Base-by-base conservation (phyloP, 2,329 filamentous ascomycete genomes). In the Dactylonectria macrodidyma region DNA sequence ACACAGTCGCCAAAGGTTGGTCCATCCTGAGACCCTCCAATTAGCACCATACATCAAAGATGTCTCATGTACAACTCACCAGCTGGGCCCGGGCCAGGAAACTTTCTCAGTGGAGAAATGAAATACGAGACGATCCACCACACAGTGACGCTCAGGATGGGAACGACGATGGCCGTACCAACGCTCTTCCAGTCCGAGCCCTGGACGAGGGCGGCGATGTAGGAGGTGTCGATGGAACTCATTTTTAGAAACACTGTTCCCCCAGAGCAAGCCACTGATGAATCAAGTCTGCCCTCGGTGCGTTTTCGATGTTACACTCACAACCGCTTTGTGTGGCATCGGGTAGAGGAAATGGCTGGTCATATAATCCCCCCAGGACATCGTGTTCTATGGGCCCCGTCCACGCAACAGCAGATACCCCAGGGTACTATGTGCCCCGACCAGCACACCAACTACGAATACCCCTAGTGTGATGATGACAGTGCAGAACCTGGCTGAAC, bases 1-100 rank as follows among this genome's bases (percentile, higher is more conserved):
- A 52, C 67, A 75, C n/a, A 82, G 69, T 8, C 79, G 78, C 80
- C 80, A 83, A 7, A 82, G 59, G 24, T 81, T 80, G 3, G 79
- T 82, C 67, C 75, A 78, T 44, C 66, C 77, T 71, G 19, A 19
- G 19, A 19, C 19, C 19, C 19, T 19, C 19, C 19, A 19, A 19
- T 19, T 19, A 19, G 19, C 19, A 19, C 19, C 19, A 33, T 9
- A 2, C 7, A 16, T 16, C 12, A 36, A 19, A 19, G 19, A 19
- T 19, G 19, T 19, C 19, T 19, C 19, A 19, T 19, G 19, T 19
- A 19, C 1, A 14, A 57, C 70, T 58, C 50, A 72, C 71, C 70
- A 48, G 70, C 71, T n/a, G 73, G 51, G 4, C 22, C 47, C 3
- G 71, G 71, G 1, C 71, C 68, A 33, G 71, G 71, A 51, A 58